Base-by-base conservation (phyloP, 805 yeast species). In the Kodamaea laetipori region DNA sequence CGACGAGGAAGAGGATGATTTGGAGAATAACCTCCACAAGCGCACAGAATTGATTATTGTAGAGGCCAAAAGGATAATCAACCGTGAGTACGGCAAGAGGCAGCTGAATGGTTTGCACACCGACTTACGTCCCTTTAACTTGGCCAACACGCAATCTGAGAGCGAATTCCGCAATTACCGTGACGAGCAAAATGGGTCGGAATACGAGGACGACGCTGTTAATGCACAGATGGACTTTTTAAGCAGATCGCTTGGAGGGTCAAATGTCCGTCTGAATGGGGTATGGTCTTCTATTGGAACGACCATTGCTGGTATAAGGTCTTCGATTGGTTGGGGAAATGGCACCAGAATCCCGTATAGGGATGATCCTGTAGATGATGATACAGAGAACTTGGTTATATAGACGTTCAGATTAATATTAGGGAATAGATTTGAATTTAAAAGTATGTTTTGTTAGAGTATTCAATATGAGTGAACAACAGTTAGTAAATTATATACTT, bases 51-150 rank as follows among this genome's bases (percentile, higher is more conserved):
- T 70, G 38, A 49, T 69, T 3, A 68, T 71, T 32, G 72, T 61
- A 3, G 76, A 71, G 51, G 74, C 73, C 9, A 71, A 68, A 45
- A 45, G 74, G n/a, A 66, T 68, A 3, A 57, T 69, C 4, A 53
- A 62, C 31, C 50, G 71, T 49, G 75, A 71, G 47, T 37, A 57
- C 37, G 47, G 55, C 12, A 62, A 58, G 34, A 55, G 71, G 27
- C 54, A 52, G 53, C 48, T 51, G 15, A 46, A 53, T 9, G 34
- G 51, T 2, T 24, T 30, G n/a, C 42, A 39, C 7, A 41, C 47
- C 6, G 51, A 42, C 19, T 49, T 64, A 35, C 51, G 73, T 8
- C 58, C 62, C 4, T 67, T 64, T 50, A 61, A 63, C 39, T 48
- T 56, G 17, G 46, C 56, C 1, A 40, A 39, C 17, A 60, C 62